phyloP scores from a whole-genome alignment of 2,329 filamentous ascomycete species.

The Tolypocladium amazonense region DNA sequence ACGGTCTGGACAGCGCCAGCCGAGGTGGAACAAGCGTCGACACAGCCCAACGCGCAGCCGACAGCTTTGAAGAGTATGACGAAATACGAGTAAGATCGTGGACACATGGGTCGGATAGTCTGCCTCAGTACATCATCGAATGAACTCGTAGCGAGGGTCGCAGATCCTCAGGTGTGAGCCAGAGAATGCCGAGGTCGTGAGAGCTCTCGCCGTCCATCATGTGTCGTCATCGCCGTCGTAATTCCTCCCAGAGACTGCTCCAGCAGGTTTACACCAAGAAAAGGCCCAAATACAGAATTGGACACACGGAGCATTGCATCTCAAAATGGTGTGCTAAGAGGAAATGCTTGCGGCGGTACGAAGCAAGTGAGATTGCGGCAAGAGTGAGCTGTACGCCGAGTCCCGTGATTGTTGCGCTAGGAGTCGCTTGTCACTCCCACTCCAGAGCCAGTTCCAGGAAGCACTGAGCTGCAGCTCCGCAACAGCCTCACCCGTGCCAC shows the following conservation, averaged over 20 bases:
- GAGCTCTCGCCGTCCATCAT: too few species aligned
- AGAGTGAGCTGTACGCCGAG: neutral
- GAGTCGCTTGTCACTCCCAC: too few species aligned
- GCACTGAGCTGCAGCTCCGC: neutral
- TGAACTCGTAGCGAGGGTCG: neutral
- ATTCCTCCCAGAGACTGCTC: too few species aligned
- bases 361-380: too few species aligned
- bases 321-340: too few species aligned
- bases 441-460: neutral
- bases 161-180: too few species aligned
- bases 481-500: neutral
- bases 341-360: too few species aligned
- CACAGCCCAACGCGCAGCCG: neutral
- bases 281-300: too few species aligned
- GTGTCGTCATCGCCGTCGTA: too few species aligned
- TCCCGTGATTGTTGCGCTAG: neutral
- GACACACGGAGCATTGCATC: too few species aligned
- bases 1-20: neutral
- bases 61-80: neutral
- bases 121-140: neutral
- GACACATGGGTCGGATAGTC: neutral
- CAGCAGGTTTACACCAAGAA: too few species aligned
- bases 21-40: neutral
- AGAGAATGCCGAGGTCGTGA: too few species aligned
- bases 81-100: neutral